Evolutionary conservation across 768 basidiomycete genomes (phyloP).

Genomic region (Panaeolus cyanescens): DNA sequence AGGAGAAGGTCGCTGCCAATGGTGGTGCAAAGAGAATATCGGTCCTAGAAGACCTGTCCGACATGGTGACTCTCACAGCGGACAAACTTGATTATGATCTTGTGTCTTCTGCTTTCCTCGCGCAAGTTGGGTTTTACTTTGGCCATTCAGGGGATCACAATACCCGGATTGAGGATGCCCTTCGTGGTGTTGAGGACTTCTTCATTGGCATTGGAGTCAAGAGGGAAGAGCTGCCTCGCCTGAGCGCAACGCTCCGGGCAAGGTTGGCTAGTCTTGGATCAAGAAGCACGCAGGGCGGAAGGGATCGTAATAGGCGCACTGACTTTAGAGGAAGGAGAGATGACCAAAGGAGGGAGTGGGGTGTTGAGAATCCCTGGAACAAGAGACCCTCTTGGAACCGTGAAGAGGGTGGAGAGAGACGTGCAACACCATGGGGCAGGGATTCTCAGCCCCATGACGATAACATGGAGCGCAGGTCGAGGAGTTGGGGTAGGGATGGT

Average conservation of each 20-base stretch:
- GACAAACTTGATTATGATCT: background rate
- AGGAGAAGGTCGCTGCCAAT: background rate
- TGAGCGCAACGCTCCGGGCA: background rate
- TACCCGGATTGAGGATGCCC: conserved; percentile 5
- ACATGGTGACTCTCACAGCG: background rate
- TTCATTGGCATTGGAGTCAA: conserved; percentile 20
- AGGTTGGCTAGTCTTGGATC: background rate
- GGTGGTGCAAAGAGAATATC: conserved; percentile 1
- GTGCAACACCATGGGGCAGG: no score
- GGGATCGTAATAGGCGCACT: background rate
- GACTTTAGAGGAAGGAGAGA: background rate
- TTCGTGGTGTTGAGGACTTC: conserved; percentile 18
- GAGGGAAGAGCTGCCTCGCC: conserved; percentile 2
- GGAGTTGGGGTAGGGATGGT: background rate
- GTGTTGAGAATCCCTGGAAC: background rate
- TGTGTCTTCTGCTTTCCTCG: conserved; percentile 11
- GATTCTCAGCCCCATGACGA: no score
- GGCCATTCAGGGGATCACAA: conserved; percentile 17
- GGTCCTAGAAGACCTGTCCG: conserved; percentile 3
- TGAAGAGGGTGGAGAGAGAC: background rate
- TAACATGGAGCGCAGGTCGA: no score
- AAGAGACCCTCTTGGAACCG: background rate
- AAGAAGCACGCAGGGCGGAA: background rate
- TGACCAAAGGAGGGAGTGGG: background rate
- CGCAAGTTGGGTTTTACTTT: conserved; percentile 27